phyloP scores from a whole-genome alignment of 2,329 filamentous ascomycete species.

The Ophiostoma quercus region DNA sequence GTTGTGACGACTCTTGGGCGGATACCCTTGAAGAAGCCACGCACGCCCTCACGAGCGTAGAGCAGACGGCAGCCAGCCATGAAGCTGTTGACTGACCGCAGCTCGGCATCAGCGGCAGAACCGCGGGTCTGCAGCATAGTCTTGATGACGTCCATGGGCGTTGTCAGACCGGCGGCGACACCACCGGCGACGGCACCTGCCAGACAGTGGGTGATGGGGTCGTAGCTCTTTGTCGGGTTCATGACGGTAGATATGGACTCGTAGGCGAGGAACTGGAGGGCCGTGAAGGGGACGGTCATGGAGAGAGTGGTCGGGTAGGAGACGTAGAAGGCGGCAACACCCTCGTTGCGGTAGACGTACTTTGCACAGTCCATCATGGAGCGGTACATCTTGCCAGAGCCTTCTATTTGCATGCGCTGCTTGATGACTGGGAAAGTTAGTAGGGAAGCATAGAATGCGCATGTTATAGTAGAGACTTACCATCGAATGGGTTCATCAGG shows the following conservation, averaged over 20 bases:
- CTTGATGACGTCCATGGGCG: conserved; percentile 96
- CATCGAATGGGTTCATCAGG: conserved; percentile 98
- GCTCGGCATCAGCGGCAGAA: conserved; percentile 68
- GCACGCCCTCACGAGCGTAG: conserved; percentile 74
- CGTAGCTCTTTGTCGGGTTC: conserved; percentile 81
- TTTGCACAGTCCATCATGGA: conserved; percentile 81
- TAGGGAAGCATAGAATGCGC: not conserved
- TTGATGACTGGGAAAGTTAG: conserved; percentile 70
- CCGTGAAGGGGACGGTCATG: conserved; percentile 98
- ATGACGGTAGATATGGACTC: conserved; percentile 91
- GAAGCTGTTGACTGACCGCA: conserved; percentile 79
- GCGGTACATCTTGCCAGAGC: conserved; percentile 80
- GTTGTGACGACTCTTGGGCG: conserved; percentile 88
- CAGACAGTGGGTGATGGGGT: conserved; percentile 87
- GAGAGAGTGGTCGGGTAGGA: conserved; percentile 96
- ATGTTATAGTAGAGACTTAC: conserved; percentile 47
- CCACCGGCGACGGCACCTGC: conserved; percentile 91
- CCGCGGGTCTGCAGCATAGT: conserved; percentile 93
- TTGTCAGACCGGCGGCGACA: conserved; percentile 87
- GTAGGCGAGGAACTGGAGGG: conserved; percentile 94
- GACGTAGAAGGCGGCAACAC: conserved; percentile 89
- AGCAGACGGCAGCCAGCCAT: conserved; percentile 74
- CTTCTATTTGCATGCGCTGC: conserved; percentile 97
- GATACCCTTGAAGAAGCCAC: conserved; percentile 89
- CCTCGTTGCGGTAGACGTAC: conserved; percentile 82